A percentile compares a stretch with the other conserved stretches of the same genome.
Conservation (phyloP, 176 grass and related monocot genomes). For the Leersia perrieri region DNA sequence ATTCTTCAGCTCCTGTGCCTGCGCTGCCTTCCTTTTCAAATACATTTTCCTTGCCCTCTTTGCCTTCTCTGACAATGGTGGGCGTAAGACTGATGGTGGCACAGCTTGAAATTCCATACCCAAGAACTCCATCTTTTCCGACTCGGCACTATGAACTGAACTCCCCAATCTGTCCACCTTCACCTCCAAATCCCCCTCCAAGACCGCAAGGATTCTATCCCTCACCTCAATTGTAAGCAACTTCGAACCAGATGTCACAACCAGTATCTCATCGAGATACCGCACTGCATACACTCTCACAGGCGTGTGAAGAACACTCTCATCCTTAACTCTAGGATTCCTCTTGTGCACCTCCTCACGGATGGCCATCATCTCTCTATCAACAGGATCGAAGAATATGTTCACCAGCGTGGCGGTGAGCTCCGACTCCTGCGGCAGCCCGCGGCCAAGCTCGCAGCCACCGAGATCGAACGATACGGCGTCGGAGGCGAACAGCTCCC, state of each 20-base stretch:
- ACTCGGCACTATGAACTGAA: slow-evolving; percentile 75
- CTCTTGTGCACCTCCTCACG: slow-evolving; percentile 80
- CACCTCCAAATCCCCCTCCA: slow-evolving; percentile 63
- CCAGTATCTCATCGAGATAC: slow-evolving; percentile 81
- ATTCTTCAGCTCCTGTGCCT: slow-evolving; percentile 77
- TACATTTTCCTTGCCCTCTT: slow-evolving; percentile 86
- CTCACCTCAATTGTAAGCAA: slow-evolving; percentile 65
- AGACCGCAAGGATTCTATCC: slow-evolving; percentile 58
- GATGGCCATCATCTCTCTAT: slow-evolving; percentile 62
- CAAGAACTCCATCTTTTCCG: slow-evolving; percentile 84
- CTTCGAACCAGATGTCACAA: slow-evolving; percentile 77
- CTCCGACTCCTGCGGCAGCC: slow-evolving; percentile 65
- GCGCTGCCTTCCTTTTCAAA: slow-evolving; percentile 75
- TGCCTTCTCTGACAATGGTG: slow-evolving; percentile 84
- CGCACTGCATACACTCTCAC: slow-evolving; percentile 68
- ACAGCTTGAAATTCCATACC: slow-evolving; percentile 93
- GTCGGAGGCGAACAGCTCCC: slow-evolving; percentile 48
- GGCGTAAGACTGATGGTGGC: slow-evolving; percentile 68
- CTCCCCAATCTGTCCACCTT: slow-evolving; percentile 57
- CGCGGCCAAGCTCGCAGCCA: slow-evolving; percentile 56
- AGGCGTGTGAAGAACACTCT: slow-evolving; percentile 54
- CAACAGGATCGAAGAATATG: slow-evolving; percentile 77
- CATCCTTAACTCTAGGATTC: slow-evolving; percentile 62
- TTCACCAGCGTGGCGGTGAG: slow-evolving; percentile 57
- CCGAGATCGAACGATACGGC: slow-evolving; percentile 66